Conservation (phyloP, 1,284 basidiomycete genomes). For the Cryptococcus sp. region DNA sequence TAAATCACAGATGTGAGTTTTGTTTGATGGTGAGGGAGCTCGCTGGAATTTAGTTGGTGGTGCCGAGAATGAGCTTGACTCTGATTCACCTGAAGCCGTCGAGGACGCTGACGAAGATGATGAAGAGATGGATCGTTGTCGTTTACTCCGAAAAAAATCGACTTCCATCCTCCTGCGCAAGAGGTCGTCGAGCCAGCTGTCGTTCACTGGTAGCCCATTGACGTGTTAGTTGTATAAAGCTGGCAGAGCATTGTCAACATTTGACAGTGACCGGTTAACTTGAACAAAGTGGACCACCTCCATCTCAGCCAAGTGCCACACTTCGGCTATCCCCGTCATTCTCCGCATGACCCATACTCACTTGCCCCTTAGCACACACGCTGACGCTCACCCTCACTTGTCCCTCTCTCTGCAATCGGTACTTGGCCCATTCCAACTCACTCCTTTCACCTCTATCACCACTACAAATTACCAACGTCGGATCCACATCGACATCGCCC, state of each 20-base stretch:
- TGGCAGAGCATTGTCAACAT: not conserved
- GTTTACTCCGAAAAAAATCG: conserved; percentile 62
- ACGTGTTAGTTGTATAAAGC: no score
- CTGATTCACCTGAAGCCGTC: conserved; percentile 2
- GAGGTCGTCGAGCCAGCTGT: not conserved
- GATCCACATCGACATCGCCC: no score
- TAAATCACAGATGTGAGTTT: conserved; percentile 64
- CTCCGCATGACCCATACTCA: not conserved
- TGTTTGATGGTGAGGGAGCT: conserved; percentile 13
- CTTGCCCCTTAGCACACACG: not conserved
- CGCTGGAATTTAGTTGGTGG: conserved; percentile 38
- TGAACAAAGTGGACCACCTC: conserved; percentile 22
- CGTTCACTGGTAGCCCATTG: no score
- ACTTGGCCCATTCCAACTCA: not conserved
- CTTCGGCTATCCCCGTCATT: conserved; percentile 2
- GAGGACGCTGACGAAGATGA: conserved; percentile 7
- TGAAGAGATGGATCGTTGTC: conserved; percentile 65
- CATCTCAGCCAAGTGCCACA: conserved; percentile 21
- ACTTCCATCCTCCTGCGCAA: not conserved
- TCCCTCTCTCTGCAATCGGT: not conserved
- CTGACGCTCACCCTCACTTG: not conserved
- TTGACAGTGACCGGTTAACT: not conserved
- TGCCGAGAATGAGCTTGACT: conserved; percentile 5
- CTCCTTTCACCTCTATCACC: not conserved
- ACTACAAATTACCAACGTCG: not conserved